Conservation (phyloP, 768 basidiomycete species). For the Boletus pseudopeckii region DNA sequence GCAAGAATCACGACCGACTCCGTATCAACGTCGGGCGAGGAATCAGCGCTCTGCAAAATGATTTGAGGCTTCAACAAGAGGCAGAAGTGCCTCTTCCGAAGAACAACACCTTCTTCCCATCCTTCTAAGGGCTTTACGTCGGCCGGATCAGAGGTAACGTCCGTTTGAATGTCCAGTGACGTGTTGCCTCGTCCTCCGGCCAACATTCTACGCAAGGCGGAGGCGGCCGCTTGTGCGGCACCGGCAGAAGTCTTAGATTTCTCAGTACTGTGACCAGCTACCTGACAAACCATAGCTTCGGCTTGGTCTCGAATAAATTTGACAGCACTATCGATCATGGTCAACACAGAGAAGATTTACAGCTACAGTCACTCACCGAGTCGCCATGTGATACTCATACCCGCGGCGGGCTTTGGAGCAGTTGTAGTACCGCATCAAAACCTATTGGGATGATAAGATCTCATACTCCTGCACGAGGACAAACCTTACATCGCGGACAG, state of each 20-base stretch:
- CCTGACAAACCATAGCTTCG: slow-evolving; percentile 34
- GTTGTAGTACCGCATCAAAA: slow-evolving; percentile 86
- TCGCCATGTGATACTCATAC: slow-evolving; percentile 86
- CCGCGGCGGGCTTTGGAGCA: slow-evolving; percentile 72
- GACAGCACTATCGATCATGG: slow-evolving; percentile 52
- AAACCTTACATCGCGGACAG: slow-evolving; percentile 69
- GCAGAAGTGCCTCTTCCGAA: slow-evolving; percentile 73
- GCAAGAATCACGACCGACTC: slow-evolving; percentile 70
- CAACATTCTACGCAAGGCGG: slow-evolving; percentile 62
- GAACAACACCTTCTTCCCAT: slow-evolving; percentile 68
- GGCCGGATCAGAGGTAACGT: slow-evolving; percentile 30
- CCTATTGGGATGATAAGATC: slow-evolving; percentile 40
- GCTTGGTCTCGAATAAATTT: slow-evolving; percentile 88
- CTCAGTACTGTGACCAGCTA: slow-evolving; percentile 16
- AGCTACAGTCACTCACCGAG: slow-evolving; percentile 49
- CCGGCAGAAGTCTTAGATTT: slow-evolving; percentile 33
- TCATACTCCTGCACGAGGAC: neutral
- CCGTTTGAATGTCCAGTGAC: slow-evolving; percentile 36
- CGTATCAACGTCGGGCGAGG: slow-evolving; percentile 26
- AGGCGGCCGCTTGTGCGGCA: slow-evolving; percentile 64
- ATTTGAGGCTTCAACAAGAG: slow-evolving; percentile 91
- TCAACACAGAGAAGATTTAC: slow-evolving; percentile 6
- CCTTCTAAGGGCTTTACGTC: slow-evolving; percentile 60
- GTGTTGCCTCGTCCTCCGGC: slow-evolving; percentile 50
- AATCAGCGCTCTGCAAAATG: slow-evolving; percentile 61